These are phyloP conservation scores for Xylariaceae sp. DNA, from an alignment of 2,329 filamentous ascomycete genomes.

Conservation along the genomic window DNA sequence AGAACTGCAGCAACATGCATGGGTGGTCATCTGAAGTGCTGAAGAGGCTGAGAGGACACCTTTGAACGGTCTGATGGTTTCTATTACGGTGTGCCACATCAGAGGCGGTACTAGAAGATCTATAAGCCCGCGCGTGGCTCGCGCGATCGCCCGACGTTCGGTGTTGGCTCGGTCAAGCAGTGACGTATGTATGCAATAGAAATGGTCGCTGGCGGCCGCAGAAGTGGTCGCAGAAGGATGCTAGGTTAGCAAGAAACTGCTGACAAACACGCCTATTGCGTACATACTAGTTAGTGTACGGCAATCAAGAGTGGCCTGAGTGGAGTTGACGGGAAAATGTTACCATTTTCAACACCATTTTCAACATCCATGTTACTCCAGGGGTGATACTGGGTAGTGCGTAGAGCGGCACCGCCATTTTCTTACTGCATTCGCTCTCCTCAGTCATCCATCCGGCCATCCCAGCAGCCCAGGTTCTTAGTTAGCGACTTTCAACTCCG, in stretches of 20 bases:
- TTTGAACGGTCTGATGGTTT: not conserved
- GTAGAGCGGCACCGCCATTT: no score
- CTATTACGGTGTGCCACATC: not conserved
- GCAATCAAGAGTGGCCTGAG: constrained; percentile 4
- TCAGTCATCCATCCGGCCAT: no score
- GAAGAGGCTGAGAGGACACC: not conserved
- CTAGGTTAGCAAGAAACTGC: no score
- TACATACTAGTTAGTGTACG: no score
- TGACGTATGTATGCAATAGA: not conserved
- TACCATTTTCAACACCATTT: constrained; percentile 12
- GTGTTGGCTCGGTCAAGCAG: not conserved
- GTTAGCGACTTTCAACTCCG: no score
- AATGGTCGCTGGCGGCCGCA: not conserved
- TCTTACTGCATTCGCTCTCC: no score
- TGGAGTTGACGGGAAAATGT: not conserved
- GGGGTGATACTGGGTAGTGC: not conserved
- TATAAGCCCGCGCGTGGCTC: not conserved
- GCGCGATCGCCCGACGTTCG: not conserved
- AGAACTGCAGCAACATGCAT: not conserved
- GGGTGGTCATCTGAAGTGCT: not conserved
- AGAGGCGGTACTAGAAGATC: not conserved
- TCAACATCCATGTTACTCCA: not conserved
- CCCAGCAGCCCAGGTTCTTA: no score
- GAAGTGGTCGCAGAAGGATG: not conserved
- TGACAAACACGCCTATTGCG: no score